Conservation (phyloP, 371 early-diverging fungal genomes). For the Dipsacomyces acuminosporus region DNA sequence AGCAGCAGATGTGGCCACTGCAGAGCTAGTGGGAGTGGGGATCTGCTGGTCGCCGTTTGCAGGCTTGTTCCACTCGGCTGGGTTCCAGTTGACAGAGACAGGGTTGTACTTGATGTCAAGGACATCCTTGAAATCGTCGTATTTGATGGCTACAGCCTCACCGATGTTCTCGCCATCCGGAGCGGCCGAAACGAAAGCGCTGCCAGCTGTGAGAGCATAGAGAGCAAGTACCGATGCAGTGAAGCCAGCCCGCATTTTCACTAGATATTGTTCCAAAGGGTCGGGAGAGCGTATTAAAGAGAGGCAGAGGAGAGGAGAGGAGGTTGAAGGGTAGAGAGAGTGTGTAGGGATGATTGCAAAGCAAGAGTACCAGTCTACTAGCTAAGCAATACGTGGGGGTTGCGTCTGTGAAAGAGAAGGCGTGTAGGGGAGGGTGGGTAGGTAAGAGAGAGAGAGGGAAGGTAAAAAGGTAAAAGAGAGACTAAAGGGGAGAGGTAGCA, state of each 20-base stretch:
- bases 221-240: slow-evolving; percentile 13
- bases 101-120: slow-evolving; percentile 20
- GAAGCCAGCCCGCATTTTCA: slow-evolving; percentile 25
- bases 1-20: background rate
- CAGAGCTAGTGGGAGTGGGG: background rate
- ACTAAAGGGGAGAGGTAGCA: background rate
- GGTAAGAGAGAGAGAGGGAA: background rate
- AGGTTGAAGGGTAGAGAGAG: background rate
- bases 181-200: slow-evolving; percentile 18
- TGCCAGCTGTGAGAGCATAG: slow-evolving; percentile 10
- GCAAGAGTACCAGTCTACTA: no score
- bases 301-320: background rate
- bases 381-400: no score
- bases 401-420: no score
- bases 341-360: no score
- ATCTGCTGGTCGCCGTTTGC: background rate
- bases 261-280: background rate
- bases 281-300: background rate
- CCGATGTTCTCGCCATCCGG: slow-evolving; percentile 14
- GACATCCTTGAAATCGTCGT: background rate
- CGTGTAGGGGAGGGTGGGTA: no score
- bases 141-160: slow-evolving; percentile 8
- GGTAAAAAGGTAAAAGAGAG: background rate
- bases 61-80: slow-evolving; percentile 24
- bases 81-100: slow-evolving; percentile 15